Base-by-base conservation (phyloP, 345 rosid genomes). In the Sonneratia alba region DNA sequence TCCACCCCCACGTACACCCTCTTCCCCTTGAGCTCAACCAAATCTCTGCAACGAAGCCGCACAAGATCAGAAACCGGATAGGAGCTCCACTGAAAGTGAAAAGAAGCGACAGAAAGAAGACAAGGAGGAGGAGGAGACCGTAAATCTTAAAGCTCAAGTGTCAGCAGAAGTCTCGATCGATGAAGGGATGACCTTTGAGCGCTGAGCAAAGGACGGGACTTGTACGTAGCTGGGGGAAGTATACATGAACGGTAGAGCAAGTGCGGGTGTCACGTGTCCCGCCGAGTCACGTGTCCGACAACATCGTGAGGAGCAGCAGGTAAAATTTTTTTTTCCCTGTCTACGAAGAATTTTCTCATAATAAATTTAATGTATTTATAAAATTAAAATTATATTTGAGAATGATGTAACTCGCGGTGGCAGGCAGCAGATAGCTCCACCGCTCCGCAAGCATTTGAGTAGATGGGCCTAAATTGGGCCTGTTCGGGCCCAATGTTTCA, bases 1-100 rank as follows among this genome's bases (percentile, higher is more conserved):
- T 86, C 87, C 40, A 86, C 89, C 75, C 87, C 72, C 43, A 84
- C 88, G 49, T 86, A 88, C 65, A 88, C 90, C 69, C 78, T 78
- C 83, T 88, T 88, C 12, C 92, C 92, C 67, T 84, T 84, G 84
- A 88, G 75, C 63, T 57, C 63, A 57, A 57, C 32, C 68, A 21
- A 43, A 34, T 42, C 34, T 10, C 68, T 71, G 67, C 67, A 61
- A 1, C 45, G 22, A 57, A 57, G 5, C 63, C 27, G 16, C 22
- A 0, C 32, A 2, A 12, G 24, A 55, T 16, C 59, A 21, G 2
- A 12, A 18, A 12, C 3, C 43, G 43, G 22, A 21, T 21, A 12
- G n/a, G 59, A 14, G 18, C 18, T 22, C 6, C 13, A 14, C 14
- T 19, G 57, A 53, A 53, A 14, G 16, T 2, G 21, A 53, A 53